Percentiles rank a stretch among this genome's conserved stretches.
These are phyloP conservation scores for Pichia sp. DNA, from an alignment of 1,139 yeast genomes.

Conservation along the genomic window DNA sequence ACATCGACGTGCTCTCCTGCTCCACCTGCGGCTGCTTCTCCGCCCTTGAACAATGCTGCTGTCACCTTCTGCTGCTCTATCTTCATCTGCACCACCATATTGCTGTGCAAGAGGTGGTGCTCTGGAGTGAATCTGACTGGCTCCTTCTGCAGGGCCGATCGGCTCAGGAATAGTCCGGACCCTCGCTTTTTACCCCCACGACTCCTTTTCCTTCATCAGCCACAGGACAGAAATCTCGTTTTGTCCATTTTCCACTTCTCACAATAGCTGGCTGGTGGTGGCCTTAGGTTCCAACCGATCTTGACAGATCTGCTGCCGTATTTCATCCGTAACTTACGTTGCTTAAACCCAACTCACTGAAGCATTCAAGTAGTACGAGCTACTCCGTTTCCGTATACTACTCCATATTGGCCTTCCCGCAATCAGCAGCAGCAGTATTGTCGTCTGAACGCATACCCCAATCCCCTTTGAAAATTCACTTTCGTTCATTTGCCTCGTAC, in stretches of 20 bases:
- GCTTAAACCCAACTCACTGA: no score
- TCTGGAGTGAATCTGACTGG: neutral
- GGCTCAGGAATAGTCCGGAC: neutral
- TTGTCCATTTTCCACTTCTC: neutral
- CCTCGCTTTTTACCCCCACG: neutral
- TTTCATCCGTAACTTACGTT: no score
- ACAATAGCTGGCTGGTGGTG: no score
- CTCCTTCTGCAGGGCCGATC: neutral
- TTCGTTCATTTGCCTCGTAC: neutral
- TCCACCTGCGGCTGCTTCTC: conserved; percentile 1
- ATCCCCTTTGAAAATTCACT: neutral
- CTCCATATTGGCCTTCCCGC: no score
- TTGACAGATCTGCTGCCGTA: no score
- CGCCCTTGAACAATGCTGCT: neutral
- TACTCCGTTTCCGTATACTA: no score
- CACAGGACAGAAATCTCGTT: neutral
- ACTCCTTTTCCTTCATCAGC: neutral
- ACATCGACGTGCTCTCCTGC: neutral
- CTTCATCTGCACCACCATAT: neutral
- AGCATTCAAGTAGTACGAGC: no score
- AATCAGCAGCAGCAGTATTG: no score
- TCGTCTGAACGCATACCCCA: neutral
- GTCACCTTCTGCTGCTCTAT: neutral
- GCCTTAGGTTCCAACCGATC: no score
- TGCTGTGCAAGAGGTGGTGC: neutral